Evolutionary conservation across 352 stramenopile genomes (phyloP).

Genomic region (Phytopythium aichiense): DNA sequence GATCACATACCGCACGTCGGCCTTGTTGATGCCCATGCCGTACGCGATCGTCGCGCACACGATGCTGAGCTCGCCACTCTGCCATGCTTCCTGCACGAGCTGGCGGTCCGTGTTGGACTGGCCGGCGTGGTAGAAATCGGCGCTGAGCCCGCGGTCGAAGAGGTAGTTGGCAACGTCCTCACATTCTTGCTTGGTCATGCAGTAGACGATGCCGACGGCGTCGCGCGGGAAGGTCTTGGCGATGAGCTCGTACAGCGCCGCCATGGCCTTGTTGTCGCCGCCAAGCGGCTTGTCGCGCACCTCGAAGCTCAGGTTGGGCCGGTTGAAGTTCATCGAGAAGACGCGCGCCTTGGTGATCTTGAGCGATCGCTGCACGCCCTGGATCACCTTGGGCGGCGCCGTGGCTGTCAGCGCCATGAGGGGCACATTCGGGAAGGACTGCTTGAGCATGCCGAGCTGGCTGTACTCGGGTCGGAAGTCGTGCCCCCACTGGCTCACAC

Average conservation of each 20-base stretch:
- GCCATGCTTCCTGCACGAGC: conserved; percentile 75
- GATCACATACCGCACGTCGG: conserved; percentile 91
- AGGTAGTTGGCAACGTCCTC: conserved; percentile 91
- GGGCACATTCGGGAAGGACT: conserved; percentile 87
- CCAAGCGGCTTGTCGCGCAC: conserved; percentile 67
- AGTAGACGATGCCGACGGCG: conserved; percentile 92
- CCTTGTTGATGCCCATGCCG: conserved; percentile 95
- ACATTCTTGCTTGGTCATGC: conserved; percentile 92
- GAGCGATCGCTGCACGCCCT: conserved; percentile 70
- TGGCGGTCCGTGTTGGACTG: conserved; percentile 74
- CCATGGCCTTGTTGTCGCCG: conserved; percentile 42
- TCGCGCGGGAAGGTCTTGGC: conserved; percentile 36
- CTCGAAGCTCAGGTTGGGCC: conserved; percentile 92
- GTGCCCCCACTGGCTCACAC: conserved; percentile 87
- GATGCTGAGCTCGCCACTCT: conserved; percentile 78
- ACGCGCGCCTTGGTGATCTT: conserved; percentile 74
- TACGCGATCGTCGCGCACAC: conserved; percentile 96
- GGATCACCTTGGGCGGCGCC: conserved; percentile 82
- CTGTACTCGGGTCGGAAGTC: conserved; percentile 92
- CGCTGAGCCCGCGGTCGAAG: conserved; percentile 79
- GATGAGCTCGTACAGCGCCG: conserved; percentile 51
- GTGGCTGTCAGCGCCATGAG: conserved; percentile 93
- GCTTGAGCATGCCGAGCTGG: conserved; percentile 89
- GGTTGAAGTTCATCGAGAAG: conserved; percentile 92
- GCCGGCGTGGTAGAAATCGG: conserved; percentile 92